Percentiles rank a stretch among this genome's conserved stretches.
These are phyloP conservation scores for Dujonia santamariae DNA, from an alignment of 1,139 yeast genomes.

Conservation along the genomic window DNA sequence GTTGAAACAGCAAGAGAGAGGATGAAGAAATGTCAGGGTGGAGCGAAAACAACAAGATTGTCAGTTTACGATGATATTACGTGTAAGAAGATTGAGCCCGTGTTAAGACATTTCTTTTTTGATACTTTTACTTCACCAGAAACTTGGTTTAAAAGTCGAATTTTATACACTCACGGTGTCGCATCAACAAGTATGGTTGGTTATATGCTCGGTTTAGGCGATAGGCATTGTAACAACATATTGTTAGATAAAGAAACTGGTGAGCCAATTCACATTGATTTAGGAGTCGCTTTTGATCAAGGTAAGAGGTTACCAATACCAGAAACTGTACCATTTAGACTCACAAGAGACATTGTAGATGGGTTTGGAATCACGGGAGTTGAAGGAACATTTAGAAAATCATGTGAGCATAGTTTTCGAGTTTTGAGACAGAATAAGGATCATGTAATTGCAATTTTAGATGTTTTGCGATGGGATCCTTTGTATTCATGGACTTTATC, in stretches of 20 bases:
- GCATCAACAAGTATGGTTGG: conserved; percentile 90
- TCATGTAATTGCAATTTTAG: conserved; percentile 76
- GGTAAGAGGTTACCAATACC: conserved; percentile 84
- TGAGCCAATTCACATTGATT: conserved; percentile 92
- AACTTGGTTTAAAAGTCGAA: conserved; percentile 68
- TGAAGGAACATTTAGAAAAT: conserved; percentile 68
- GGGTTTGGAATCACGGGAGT: conserved; percentile 87
- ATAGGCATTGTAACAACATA: conserved; percentile 89
- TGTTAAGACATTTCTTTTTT: conserved; percentile 66
- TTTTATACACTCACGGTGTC: conserved; percentile 70
- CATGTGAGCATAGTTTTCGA: conserved; percentile 71
- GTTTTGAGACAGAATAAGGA: conserved; percentile 66
- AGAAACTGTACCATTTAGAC: conserved; percentile 88
- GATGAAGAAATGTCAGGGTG: conserved; percentile 60
- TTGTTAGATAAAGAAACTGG: conserved; percentile 76
- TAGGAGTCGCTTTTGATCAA: conserved; percentile 95
- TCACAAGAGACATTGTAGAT: conserved; percentile 87
- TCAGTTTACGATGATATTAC: conserved; percentile 50
- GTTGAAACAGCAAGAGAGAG: conserved; percentile 58
- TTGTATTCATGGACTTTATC: conserved; percentile 86
- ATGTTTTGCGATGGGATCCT: conserved; percentile 90
- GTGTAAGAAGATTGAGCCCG: conserved; percentile 54
- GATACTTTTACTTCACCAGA: conserved; percentile 65
- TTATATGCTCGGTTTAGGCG: conserved; percentile 86
- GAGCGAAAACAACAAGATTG: conserved; percentile 44